Evolutionary conservation across 108 stramenopile species (phyloP).

Genomic region (Fragilaria crotonensis): DNA sequence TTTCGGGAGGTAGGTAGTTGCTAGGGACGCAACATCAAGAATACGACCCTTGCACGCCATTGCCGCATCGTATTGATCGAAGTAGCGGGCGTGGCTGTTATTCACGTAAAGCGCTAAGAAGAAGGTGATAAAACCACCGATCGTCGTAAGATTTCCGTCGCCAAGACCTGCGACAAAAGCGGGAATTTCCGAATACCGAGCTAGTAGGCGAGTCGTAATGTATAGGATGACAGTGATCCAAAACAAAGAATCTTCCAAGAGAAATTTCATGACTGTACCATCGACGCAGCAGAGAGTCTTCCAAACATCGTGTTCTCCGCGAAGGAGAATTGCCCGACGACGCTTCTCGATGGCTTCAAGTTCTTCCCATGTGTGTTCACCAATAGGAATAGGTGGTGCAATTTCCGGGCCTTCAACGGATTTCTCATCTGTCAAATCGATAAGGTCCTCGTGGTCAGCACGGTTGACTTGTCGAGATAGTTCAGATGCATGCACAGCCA

Average conservation of each 20-base stretch:
- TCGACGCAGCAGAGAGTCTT: constrained; percentile 10
- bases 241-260: constrained; percentile 20
- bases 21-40: constrained; percentile 33
- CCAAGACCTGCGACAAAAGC: not conserved
- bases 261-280: constrained; percentile 17
- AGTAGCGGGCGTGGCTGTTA: constrained; percentile 30
- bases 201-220: constrained; percentile 17
- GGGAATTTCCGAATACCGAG: not conserved
- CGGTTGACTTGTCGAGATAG: no score
- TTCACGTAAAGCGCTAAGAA: constrained; percentile 49
- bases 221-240: constrained; percentile 34
- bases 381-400: no score
- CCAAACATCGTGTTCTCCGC: constrained; percentile 7
- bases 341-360: constrained; percentile 15
- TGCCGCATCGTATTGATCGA: constrained; percentile 20
- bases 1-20: constrained; percentile 16
- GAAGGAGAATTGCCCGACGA: constrained; percentile 14
- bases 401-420: no score
- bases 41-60: constrained; percentile 36
- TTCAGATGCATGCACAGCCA: no score
- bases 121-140: constrained; percentile 43
- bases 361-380: constrained; percentile 20
- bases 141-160: constrained; percentile 3
- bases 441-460: no score
- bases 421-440: no score